Percentiles rank a stretch among this genome's conserved stretches.
These are phyloP conservation scores for Capronia americana DNA, from an alignment of 2,329 filamentous ascomycete species.

Conservation along the genomic window DNA sequence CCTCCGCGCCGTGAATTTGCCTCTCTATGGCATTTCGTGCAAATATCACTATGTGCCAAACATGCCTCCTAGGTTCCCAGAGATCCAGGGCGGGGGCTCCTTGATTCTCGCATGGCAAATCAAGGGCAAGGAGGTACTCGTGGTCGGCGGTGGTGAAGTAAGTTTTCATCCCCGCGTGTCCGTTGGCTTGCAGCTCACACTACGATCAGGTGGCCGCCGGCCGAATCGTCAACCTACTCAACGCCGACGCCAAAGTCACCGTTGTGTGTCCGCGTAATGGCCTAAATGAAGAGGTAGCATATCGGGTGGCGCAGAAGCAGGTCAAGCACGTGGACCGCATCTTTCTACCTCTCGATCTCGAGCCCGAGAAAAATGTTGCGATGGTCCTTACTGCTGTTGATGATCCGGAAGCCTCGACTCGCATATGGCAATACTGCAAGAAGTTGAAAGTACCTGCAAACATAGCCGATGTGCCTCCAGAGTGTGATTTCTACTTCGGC, in stretches of 20 bases:
- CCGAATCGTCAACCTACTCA: conserved; percentile 90
- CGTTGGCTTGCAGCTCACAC: conserved; percentile 22
- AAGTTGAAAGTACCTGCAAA: conserved; percentile 83
- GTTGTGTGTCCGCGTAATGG: conserved; percentile 81
- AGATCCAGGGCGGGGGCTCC: conserved; percentile 87
- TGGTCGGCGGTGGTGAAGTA: conserved; percentile 95
- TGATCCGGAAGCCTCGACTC: conserved; percentile 85
- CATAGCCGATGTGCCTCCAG: conserved; percentile 93
- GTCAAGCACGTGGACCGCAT: conserved; percentile 80
- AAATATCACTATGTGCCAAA: conserved; percentile 33
- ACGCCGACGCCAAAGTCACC: conserved; percentile 89
- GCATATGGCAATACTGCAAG: conserved; percentile 94
- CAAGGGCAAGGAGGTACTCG: conserved; percentile 83
- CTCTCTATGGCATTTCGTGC: conserved; percentile 24
- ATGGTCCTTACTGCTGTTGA: conserved; percentile 96
- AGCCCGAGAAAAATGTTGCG: conserved; percentile 65
- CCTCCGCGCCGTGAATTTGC: conserved; percentile 7
- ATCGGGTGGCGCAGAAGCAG: conserved; percentile 76
- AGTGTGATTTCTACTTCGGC: conserved; percentile 99
- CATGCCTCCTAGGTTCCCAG: conserved; percentile 69
- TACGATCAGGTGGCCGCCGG: conserved; percentile 82
- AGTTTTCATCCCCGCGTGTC: conserved; percentile 41
- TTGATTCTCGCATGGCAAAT: conserved; percentile 97
- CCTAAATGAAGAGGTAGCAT: conserved; percentile 85
- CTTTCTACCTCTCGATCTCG: conserved; percentile 86